A percentile compares a stretch with the other conserved stretches of the same genome.
Evolutionary conservation across 2,329 filamentous ascomycete species (phyloP).

Genomic region (Pezicula neosporulosa): DNA sequence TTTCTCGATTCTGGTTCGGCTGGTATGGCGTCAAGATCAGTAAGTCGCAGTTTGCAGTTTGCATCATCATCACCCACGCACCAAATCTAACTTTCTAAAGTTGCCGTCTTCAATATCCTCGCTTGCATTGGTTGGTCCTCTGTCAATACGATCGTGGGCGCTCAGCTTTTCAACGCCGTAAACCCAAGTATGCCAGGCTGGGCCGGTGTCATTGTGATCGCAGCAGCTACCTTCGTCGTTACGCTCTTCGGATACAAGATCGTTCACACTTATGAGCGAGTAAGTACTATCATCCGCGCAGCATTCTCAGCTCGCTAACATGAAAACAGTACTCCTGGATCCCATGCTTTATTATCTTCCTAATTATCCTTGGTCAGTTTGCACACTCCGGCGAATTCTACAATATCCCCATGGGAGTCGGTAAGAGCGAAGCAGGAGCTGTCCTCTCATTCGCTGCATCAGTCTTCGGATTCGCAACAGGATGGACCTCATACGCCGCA

Average conservation of each 20-base stretch:
- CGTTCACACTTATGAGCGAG: slow-evolving; percentile 72
- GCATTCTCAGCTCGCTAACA: no score
- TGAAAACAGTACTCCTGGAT: slow-evolving; percentile 58
- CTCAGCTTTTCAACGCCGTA: slow-evolving; percentile 72
- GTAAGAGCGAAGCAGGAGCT: slow-evolving; percentile 55
- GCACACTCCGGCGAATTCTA: slow-evolving; percentile 63
- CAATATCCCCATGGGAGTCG: slow-evolving; percentile 54
- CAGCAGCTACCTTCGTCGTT: slow-evolving; percentile 62
- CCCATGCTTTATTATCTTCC: slow-evolving; percentile 68
- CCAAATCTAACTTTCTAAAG: slow-evolving; percentile 28
- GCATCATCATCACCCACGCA: neutral
- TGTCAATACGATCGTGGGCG: slow-evolving; percentile 77
- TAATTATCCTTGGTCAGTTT: slow-evolving; percentile 67
- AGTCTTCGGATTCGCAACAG: slow-evolving; percentile 65
- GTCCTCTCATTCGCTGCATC: slow-evolving; percentile 64
- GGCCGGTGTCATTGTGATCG: slow-evolving; percentile 73
- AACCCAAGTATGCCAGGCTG: slow-evolving; percentile 66
- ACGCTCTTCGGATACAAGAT: slow-evolving; percentile 74
- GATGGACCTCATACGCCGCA: slow-evolving; percentile 72
- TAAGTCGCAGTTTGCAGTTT: slow-evolving; percentile 39
- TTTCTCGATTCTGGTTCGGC: slow-evolving; percentile 76
- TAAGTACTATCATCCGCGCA: no score
- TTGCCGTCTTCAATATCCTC: slow-evolving; percentile 68
- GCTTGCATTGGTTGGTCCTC: slow-evolving; percentile 73
- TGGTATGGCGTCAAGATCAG: slow-evolving; percentile 67